Conservation (phyloP, 2,329 filamentous ascomycete species). For the Parastagonospora nodorum region DNA sequence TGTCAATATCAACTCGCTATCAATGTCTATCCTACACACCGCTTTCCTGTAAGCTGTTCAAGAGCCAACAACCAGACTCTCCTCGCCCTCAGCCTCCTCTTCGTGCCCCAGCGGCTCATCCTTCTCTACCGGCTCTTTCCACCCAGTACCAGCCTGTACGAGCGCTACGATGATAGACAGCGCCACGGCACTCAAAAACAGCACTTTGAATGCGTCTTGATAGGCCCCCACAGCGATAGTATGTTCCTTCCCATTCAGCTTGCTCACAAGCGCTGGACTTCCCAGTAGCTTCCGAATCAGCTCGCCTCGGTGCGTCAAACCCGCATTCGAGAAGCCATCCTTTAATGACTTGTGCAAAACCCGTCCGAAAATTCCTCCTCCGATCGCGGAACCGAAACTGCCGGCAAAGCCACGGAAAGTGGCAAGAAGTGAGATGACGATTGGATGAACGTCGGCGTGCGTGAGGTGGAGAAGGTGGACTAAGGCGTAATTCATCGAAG, state of each 20-base stretch:
- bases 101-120: constrained; percentile 19
- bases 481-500: constrained; percentile 78
- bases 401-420: constrained; percentile 84
- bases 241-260: constrained; percentile 55
- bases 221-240: constrained; percentile 60
- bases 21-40: too few relatives aligned
- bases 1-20: too few relatives aligned
- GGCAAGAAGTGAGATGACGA: constrained; percentile 74
- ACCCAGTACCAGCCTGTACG: constrained; percentile 64
- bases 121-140: constrained; percentile 48
- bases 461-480: constrained; percentile 79
- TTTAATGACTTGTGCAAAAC: constrained; percentile 61
- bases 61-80: constrained; percentile 21
- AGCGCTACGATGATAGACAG: constrained; percentile 56
- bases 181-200: constrained; percentile 59
- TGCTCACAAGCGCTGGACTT: constrained; percentile 61
- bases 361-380: constrained; percentile 75
- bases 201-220: constrained; percentile 56
- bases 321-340: constrained; percentile 59
- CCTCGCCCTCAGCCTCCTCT: constrained; percentile 29
- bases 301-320: constrained; percentile 45
- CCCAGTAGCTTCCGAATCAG: constrained; percentile 63
- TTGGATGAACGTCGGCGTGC: constrained; percentile 68
- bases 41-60: constrained; percentile 5
- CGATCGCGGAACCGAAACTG: constrained; percentile 78